These are phyloP conservation scores for Stenocarpella maydis DNA, from an alignment of 2,329 filamentous ascomycete genomes.

Conservation along the genomic window DNA sequence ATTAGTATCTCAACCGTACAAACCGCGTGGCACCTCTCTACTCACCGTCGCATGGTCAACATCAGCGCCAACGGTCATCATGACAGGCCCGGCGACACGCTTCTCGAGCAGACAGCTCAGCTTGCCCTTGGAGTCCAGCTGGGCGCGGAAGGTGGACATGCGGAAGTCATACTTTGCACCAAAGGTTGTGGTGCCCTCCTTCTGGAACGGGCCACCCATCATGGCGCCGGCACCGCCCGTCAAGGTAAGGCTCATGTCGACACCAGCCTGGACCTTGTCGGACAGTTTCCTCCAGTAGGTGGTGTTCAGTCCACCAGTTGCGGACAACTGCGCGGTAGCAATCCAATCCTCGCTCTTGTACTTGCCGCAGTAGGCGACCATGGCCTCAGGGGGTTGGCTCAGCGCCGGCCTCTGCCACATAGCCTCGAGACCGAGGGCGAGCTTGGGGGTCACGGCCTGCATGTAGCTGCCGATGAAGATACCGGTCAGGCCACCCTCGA, in stretches of 20 bases:
- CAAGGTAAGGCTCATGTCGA: conserved; percentile 91
- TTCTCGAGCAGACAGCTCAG: conserved; percentile 94
- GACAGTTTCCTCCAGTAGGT: conserved; percentile 95
- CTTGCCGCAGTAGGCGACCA: conserved; percentile 86
- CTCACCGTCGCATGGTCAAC: conserved; percentile 95
- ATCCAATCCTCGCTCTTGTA: conserved; percentile 96
- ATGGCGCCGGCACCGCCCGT: conserved; percentile 69
- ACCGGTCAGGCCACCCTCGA: conserved; percentile 92
- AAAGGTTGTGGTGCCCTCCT: conserved; percentile 89
- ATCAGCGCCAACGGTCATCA: conserved; percentile 94
- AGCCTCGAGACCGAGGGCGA: conserved; percentile 88
- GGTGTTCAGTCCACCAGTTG: conserved; percentile 85
- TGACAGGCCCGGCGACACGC: conserved; percentile 90
- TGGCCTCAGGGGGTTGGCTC: conserved; percentile 87
- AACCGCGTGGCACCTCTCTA: conserved; percentile 37
- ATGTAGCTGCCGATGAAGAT: conserved; percentile 97
- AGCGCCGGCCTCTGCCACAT: conserved; percentile 91
- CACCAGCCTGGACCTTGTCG: conserved; percentile 95
- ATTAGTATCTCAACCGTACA: conserved; percentile 41
- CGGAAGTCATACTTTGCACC: conserved; percentile 99
- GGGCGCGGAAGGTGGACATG: conserved; percentile 92
- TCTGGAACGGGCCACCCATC: conserved; percentile 79
- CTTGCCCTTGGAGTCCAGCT: conserved; percentile 95
- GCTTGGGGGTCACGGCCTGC: conserved; percentile 86
- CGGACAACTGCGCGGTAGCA: conserved; percentile 87